A percentile compares a stretch with the other conserved stretches of the same genome.
Conservation (phyloP, 2,329 filamentous ascomycete genomes). For the Ceratocystis alfenasii region DNA sequence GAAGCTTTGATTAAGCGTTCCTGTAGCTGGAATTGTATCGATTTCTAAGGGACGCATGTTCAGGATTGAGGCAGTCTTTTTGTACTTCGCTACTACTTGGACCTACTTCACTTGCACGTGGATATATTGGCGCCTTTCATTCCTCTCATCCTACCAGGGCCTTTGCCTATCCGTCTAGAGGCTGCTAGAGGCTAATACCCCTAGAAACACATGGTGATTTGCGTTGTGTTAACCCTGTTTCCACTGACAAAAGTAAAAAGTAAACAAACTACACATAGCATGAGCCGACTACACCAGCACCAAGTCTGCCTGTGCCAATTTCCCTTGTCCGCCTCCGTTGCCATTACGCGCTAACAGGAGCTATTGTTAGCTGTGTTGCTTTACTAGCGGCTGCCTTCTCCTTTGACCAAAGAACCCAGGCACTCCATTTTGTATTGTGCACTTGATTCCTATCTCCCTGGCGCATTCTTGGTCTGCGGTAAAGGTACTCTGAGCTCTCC, state of each 20-base stretch:
- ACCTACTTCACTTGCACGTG: neutral
- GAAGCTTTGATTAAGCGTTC: neutral
- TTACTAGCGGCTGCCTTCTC: neutral
- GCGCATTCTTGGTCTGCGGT: slow-evolving; percentile 9
- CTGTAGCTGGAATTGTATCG: slow-evolving; percentile 10
- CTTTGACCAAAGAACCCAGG: neutral
- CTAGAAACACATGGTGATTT: neutral
- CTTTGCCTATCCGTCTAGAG: neutral
- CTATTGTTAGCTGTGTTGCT: neutral
- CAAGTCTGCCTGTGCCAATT: neutral
- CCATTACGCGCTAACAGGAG: neutral
- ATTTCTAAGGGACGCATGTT: neutral
- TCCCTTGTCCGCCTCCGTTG: neutral
- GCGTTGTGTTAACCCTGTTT: neutral
- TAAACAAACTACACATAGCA: neutral
- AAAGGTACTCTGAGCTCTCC: neutral
- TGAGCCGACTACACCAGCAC: neutral
- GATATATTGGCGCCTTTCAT: neutral
- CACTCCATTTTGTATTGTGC: slow-evolving; percentile 10
- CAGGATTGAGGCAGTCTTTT: neutral
- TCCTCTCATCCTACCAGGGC: neutral
- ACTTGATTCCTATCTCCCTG: slow-evolving; percentile 23
- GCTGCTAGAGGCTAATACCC: neutral
- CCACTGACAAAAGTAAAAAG: neutral
- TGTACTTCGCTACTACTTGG: no score